Evolutionary conservation across 2,329 filamentous ascomycete genomes (phyloP).

Genomic region (Trichoderma guizhouense): DNA sequence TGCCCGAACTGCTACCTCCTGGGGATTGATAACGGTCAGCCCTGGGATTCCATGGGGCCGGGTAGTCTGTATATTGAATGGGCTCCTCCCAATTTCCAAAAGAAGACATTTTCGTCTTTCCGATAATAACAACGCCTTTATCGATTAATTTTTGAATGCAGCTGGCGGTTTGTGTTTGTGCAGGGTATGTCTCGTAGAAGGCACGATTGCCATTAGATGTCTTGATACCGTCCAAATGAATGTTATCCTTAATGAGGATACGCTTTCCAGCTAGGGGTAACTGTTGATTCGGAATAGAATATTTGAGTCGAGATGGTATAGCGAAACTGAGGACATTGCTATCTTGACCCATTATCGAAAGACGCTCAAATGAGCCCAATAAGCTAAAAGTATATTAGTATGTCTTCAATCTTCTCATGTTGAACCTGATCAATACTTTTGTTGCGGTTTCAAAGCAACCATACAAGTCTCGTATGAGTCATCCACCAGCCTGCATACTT

Average conservation of each 20-base stretch:
- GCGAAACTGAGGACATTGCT: neutral
- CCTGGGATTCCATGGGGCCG: neutral
- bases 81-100: neutral
- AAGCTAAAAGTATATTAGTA: neutral
- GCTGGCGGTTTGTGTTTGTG: neutral
- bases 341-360: neutral
- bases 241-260: neutral
- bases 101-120: neutral
- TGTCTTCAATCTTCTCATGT: neutral
- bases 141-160: neutral
- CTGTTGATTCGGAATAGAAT: rapidly evolving
- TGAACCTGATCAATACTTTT: neutral
- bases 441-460: neutral
- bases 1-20: neutral
- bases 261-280: neutral
- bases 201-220: neutral
- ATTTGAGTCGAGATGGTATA: neutral
- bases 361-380: neutral
- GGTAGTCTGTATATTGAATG: neutral
- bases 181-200: neutral
- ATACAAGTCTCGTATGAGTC: neutral
- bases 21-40: neutral
- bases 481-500: neutral
- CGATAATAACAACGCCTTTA: neutral
- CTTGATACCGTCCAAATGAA: neutral